Conservation (phyloP, 768 basidiomycete species). For the Suillus subaureus region DNA sequence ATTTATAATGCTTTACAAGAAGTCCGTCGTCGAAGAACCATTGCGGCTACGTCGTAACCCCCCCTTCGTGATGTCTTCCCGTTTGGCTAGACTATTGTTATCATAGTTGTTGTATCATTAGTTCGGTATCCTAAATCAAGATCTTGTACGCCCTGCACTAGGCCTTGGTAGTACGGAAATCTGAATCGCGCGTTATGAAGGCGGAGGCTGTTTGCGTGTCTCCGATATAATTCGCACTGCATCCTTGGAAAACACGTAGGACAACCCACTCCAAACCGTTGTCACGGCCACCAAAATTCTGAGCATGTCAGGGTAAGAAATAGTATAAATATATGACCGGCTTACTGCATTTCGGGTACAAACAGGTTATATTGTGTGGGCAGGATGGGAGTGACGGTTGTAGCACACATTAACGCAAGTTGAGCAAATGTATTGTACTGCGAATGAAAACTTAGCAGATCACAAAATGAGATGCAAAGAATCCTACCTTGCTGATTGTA, state of each 20-base stretch:
- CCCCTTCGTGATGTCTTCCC: constrained; percentile 1
- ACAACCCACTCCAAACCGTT: constrained; percentile 89
- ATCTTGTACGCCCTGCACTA: constrained; percentile 2
- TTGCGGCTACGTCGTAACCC: constrained; percentile 16
- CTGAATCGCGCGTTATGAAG: constrained; percentile 10
- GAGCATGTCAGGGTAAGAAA: not conserved
- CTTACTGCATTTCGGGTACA: constrained; percentile 77
- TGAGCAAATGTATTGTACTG: constrained; percentile 94
- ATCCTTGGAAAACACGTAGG: constrained; percentile 76
- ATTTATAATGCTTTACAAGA: constrained; percentile 71
- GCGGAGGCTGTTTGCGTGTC: constrained; percentile 34
- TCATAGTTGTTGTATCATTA: constrained; percentile 20
- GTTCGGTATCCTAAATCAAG: constrained; percentile 14
- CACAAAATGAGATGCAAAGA: constrained; percentile 5
- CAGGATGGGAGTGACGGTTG: constrained; percentile 82
- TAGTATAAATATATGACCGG: constrained; percentile 16
- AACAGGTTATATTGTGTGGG: constrained; percentile 55
- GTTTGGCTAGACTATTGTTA: not conserved
- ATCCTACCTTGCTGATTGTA: constrained; percentile 83
- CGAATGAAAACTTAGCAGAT: constrained; percentile 8
- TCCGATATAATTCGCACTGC: constrained; percentile 64
- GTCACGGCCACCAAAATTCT: constrained; percentile 90
- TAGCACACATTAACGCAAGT: constrained; percentile 86
- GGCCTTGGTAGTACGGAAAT: not conserved
- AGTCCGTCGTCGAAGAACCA: constrained; percentile 56